Evolutionary conservation across 1,284 basidiomycete species (phyloP).

Genomic region (Ganoderma leucocontextum): DNA sequence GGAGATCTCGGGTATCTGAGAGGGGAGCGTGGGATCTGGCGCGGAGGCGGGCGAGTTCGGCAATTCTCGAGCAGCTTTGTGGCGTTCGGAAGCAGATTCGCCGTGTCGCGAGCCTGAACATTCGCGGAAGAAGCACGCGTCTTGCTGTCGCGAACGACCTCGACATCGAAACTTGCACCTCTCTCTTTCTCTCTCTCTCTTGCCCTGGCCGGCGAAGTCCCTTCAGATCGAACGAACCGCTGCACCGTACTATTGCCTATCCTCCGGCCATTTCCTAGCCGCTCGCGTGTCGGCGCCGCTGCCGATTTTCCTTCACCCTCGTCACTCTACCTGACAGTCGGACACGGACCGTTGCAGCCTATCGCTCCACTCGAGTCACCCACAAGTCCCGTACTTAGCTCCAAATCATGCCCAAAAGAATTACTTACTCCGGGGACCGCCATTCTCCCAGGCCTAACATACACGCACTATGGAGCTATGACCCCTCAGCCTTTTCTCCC

Average conservation of each 20-base stretch:
- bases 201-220: not conserved
- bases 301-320: not conserved
- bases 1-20: slow-evolving; percentile 26
- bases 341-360: slow-evolving; percentile 15
- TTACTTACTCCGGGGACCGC: not conserved
- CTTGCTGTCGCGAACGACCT: slow-evolving; percentile 20
- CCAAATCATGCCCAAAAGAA: slow-evolving; percentile 6
- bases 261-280: slow-evolving; percentile 5
- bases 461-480: not conserved
- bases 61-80: slow-evolving; percentile 38
- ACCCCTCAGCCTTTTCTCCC: not conserved
- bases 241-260: slow-evolving; percentile 2
- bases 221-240: slow-evolving; percentile 4
- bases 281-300: not conserved
- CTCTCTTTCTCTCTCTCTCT: slow-evolving; percentile 2
- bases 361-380: slow-evolving; percentile 9
- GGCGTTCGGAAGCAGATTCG: slow-evolving; percentile 36
- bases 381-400: slow-evolving; percentile 2
- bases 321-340: not conserved
- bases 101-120: slow-evolving; percentile 6
- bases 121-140: slow-evolving; percentile 33
- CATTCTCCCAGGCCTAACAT: not conserved
- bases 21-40: not conserved
- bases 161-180: slow-evolving; percentile 12
- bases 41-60: slow-evolving; percentile 16